These are phyloP conservation scores for Coelastrella sp. DNA, from an alignment of 139 green algal genomes.

Conservation along the genomic window DNA sequence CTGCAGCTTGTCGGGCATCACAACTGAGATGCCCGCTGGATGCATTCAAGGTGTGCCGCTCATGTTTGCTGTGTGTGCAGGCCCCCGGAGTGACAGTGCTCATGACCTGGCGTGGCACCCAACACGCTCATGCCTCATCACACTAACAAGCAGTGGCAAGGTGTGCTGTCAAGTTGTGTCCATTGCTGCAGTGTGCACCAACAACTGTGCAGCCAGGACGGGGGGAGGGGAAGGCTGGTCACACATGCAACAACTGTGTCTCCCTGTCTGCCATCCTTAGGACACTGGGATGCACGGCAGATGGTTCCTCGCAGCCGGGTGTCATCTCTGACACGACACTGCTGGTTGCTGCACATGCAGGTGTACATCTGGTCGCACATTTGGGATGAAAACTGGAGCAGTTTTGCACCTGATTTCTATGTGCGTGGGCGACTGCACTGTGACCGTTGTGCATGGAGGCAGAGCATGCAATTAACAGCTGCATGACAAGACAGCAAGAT, in stretches of 20 bases:
- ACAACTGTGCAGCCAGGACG: no score
- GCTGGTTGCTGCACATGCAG: not conserved
- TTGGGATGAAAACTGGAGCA: slow-evolving; percentile 92
- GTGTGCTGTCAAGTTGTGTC: slow-evolving; percentile 36
- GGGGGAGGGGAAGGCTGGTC: no score
- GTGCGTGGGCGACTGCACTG: not conserved
- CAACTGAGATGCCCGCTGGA: no score
- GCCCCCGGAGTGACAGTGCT: slow-evolving; percentile 64
- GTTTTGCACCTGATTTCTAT: slow-evolving; percentile 95
- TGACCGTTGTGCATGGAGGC: not conserved
- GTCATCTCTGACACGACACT: no score
- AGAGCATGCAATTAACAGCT: not conserved
- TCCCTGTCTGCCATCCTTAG: no score
- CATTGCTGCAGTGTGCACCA: no score
- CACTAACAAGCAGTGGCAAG: slow-evolving; percentile 65
- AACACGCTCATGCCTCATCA: slow-evolving; percentile 65
- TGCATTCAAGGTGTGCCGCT: no score
- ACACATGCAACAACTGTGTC: no score
- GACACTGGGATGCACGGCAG: no score
- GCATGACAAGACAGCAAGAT: not conserved
- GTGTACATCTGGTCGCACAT: slow-evolving; percentile 90
- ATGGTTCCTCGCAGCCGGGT: no score
- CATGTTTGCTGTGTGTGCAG: not conserved
- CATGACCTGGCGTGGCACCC: slow-evolving; percentile 87
- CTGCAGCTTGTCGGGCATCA: no score